These are phyloP conservation scores for Trichoderma sp. DNA, from an alignment of 2,329 filamentous ascomycete species.

Conservation along the genomic window DNA sequence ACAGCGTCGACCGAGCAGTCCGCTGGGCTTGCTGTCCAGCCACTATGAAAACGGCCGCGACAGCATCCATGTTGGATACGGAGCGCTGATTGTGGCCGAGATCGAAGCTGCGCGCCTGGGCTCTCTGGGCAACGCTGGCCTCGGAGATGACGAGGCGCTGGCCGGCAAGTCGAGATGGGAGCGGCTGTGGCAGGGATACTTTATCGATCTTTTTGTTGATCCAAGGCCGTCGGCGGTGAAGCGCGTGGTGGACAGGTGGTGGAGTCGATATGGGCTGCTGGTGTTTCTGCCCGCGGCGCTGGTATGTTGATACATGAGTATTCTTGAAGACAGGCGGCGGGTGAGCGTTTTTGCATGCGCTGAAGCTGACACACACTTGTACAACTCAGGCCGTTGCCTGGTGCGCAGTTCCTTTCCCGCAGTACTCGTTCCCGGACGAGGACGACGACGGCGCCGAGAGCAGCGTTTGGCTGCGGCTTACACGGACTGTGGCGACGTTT, in stretches of 20 bases:
- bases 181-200: constrained; percentile 43
- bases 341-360: constrained; percentile 1
- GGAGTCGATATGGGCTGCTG: constrained; percentile 63
- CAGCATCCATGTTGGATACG: constrained; percentile 62
- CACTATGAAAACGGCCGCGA: constrained; percentile 46
- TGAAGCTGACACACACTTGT: constrained; percentile 12
- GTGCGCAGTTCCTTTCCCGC: constrained; percentile 68
- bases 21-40: constrained; percentile 47
- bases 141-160: constrained; percentile 40
- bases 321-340: background rate
- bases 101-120: constrained; percentile 42
- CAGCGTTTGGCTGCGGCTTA: background rate
- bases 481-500: background rate
- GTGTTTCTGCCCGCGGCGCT: constrained; percentile 64
- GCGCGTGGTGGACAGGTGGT: constrained; percentile 64
- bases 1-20: constrained; percentile 40
- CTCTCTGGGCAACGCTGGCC: constrained; percentile 28
- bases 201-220: constrained; percentile 62
- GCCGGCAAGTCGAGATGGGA: constrained; percentile 44
- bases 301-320: constrained; percentile 48
- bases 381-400: constrained; percentile 60
- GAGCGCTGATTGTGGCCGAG: constrained; percentile 53
- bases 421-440: constrained; percentile 58
- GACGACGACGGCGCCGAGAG: constrained; percentile 37
- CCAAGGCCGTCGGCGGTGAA: constrained; percentile 63